A percentile compares a stretch with the other conserved stretches of the same genome.
These are phyloP conservation scores for Chamaenerion angustifolium DNA, from an alignment of 345 rosid species.

Conservation along the genomic window DNA sequence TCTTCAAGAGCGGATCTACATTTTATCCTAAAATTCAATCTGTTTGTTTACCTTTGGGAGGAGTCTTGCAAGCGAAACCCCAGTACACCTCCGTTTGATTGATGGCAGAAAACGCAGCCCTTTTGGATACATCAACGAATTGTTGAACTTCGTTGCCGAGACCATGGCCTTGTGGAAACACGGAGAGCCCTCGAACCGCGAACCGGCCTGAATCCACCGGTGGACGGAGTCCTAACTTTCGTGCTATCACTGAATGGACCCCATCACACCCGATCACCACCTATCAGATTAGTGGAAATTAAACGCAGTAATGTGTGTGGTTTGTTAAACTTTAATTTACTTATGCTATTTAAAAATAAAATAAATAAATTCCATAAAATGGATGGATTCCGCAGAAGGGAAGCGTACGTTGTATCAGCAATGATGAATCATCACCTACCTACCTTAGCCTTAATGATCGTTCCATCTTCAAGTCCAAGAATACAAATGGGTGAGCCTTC, in stretches of 20 bases:
- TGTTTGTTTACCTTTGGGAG: constrained; percentile 10
- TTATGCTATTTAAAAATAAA: too few relatives aligned
- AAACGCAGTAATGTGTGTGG: too few relatives aligned
- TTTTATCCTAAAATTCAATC: too few relatives aligned
- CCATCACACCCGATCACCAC: constrained; percentile 34
- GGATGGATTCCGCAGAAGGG: too few relatives aligned
- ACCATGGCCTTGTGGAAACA: constrained; percentile 25
- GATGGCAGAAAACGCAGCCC: constrained; percentile 18
- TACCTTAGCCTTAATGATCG: constrained; percentile 21
- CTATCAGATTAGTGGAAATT: constrained; percentile 5
- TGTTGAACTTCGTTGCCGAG: constrained; percentile 4
- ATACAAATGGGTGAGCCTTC: constrained; percentile 5
- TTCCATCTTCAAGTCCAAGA: constrained; percentile 19
- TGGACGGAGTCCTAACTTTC: constrained; percentile 19
- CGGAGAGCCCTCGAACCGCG: constrained; percentile 17
- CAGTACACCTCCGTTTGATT: constrained; percentile 21
- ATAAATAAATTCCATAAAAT: too few relatives aligned
- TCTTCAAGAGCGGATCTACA: too few relatives aligned
- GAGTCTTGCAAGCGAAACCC: constrained; percentile 7
- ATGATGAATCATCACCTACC: too few relatives aligned
- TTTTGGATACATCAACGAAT: constrained; percentile 17
- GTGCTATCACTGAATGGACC: constrained; percentile 19
- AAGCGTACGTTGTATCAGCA: too few relatives aligned
- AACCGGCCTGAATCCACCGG: constrained; percentile 18
- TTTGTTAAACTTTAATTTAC: too few relatives aligned